Base-by-base conservation (phyloP, 164 flowering plant species). In the Vitis labrusca region DNA sequence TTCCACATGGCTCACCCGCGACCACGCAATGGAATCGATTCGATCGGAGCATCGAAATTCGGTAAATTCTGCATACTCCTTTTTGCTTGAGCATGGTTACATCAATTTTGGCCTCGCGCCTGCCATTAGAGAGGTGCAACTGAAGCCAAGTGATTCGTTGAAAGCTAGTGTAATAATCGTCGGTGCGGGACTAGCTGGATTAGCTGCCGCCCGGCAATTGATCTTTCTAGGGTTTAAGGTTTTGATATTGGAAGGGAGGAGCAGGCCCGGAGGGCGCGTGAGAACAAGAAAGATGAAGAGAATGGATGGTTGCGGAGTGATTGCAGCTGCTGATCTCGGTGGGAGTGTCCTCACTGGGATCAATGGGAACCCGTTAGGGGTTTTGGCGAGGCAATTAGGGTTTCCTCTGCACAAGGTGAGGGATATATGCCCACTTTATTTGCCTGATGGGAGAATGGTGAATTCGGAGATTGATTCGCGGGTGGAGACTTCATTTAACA, bases 301-400 rank as follows among this genome's bases (percentile, higher is more conserved):
- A 77, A 92, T 92, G 93, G 73, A 63, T 3, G 91, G 91, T 9
- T 88, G 77, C 11, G 88, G 78, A 4, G 81, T 87, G 15, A 88
- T 80, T 13, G 98, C 93, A 0, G 97, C 97, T 0, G 96, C 91
- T 0, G 99, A 95, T 82, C 79, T 95, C 11, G 99, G 99, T 3
- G 99, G 97, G 0, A 93, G 98, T 66, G 98, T 95, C 15, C 83
- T 95, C 37, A 95, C 99, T 2, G 99, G 99, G 73, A 95, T 95
- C n/a, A 93, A 95, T 74, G 99, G 98, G 32, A 95, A 95, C 63
- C 98, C 99, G 1, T 76, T 95, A 5, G 99, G 98, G 0, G 99
- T 95, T 64, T 67, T 95, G 17, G 99, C 98, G 1, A 81, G 99
- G 79, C 99, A 95, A 70, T 54, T 95, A 51, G 92, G 89, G 12